Conservation (phyloP, 2,329 filamentous ascomycete species). For the Teratosphaeria destructans region DNA sequence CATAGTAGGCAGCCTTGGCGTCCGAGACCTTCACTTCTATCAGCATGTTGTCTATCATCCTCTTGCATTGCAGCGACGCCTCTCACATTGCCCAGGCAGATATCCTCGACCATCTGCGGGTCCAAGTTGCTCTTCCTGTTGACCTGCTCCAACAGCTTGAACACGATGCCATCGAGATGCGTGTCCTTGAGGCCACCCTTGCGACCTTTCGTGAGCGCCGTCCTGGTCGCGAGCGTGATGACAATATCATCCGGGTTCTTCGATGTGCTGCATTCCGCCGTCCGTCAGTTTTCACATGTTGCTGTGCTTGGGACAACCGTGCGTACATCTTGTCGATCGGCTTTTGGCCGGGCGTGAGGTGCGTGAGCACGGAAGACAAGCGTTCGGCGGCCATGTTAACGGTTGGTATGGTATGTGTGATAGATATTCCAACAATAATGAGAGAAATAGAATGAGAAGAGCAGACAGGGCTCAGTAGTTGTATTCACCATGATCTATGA, state of each 20-base stretch:
- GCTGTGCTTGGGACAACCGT: slow-evolving; percentile 46
- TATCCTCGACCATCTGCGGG: slow-evolving; percentile 46
- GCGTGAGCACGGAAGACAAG: slow-evolving; percentile 77
- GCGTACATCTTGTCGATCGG: slow-evolving; percentile 68
- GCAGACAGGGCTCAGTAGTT: neutral
- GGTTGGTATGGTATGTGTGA: neutral
- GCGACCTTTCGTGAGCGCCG: slow-evolving; percentile 69
- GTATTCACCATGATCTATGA: neutral
- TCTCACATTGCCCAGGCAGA: slow-evolving; percentile 77
- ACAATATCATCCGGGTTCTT: slow-evolving; percentile 92
- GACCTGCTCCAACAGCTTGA: slow-evolving; percentile 63
- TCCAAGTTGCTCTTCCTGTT: slow-evolving; percentile 24
- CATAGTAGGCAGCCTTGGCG: slow-evolving; percentile 77
- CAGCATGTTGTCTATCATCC: neutral
- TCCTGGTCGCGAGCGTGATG: slow-evolving; percentile 84
- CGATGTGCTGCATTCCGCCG: slow-evolving; percentile 2
- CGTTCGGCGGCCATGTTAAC: slow-evolving; percentile 68
- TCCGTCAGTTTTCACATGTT: slow-evolving; percentile 59
- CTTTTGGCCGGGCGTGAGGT: slow-evolving; percentile 61
- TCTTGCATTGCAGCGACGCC: neutral
- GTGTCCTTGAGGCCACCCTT: slow-evolving; percentile 97
- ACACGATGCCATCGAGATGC: slow-evolving; percentile 73
- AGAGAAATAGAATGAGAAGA: neutral
- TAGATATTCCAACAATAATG: neutral
- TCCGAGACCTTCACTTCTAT: slow-evolving; percentile 57